A percentile compares a stretch with the other conserved stretches of the same genome.
Evolutionary conservation across 2,329 filamentous ascomycete species (phyloP).

Genomic region (Chaetomiaceae sp.): DNA sequence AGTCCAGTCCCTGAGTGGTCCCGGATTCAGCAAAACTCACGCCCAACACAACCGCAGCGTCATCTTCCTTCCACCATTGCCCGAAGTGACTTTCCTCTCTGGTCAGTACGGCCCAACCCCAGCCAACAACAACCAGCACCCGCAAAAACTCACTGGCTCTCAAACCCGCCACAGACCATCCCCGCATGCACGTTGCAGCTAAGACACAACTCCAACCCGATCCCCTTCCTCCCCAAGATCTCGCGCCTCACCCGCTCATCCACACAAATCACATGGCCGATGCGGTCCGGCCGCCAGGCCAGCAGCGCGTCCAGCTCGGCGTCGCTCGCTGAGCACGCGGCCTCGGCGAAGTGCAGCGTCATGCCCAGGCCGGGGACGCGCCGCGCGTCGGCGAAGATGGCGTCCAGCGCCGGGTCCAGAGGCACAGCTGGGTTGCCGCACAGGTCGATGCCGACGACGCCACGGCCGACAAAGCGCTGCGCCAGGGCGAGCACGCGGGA

Average conservation of each 20-base stretch:
- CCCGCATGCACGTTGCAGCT: constrained; percentile 75
- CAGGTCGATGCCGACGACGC: constrained; percentile 69
- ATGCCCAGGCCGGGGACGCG: constrained; percentile 47
- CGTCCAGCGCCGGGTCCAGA: constrained; percentile 49
- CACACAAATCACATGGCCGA: constrained; percentile 77
- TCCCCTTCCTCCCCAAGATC: constrained; percentile 43
- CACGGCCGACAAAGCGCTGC: constrained; percentile 41
- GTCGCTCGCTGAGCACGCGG: constrained; percentile 47
- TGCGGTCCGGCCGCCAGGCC: constrained; percentile 57
- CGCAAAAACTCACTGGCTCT: constrained; percentile 52
- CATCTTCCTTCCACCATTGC: constrained; percentile 56
- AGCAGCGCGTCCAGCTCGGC: constrained; percentile 60
- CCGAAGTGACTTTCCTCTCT: constrained; percentile 54
- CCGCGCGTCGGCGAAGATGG: constrained; percentile 53
- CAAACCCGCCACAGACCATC: constrained; percentile 60
- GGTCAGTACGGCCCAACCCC: not conserved
- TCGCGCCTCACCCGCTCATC: constrained; percentile 51
- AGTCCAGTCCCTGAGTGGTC: not conserved
- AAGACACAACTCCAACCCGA: constrained; percentile 71
- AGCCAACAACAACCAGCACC: not conserved
- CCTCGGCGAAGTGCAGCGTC: constrained; percentile 76
- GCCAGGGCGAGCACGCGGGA: constrained; percentile 60
- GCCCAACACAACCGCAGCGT: constrained; percentile 58
- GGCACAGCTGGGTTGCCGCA: constrained; percentile 62
- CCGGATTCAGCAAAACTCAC: constrained; percentile 44